Conservation (phyloP, 192 early-diverging fungal species). For the Gryganskiella cystojenkinii region DNA sequence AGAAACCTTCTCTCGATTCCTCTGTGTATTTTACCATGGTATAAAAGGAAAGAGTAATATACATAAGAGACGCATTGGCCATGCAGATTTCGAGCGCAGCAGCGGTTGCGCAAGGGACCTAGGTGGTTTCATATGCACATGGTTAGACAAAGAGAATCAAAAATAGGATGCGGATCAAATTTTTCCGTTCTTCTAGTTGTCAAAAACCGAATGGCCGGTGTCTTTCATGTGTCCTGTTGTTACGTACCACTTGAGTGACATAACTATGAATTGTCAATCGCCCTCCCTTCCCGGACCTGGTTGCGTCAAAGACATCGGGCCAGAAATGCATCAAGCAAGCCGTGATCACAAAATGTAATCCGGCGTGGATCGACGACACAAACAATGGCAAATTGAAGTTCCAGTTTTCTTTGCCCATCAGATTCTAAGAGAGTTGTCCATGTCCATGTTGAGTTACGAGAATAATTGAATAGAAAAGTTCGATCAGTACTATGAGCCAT, state of each 20-base stretch:
- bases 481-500: neutral
- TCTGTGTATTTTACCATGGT: conserved; percentile 78
- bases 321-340: conserved; percentile 60
- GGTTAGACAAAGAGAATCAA: neutral
- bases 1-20: no score
- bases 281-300: conserved; percentile 42
- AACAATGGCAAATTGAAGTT: conserved; percentile 84
- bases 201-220: no score
- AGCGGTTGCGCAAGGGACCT: conserved; percentile 76
- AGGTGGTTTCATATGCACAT: conserved; percentile 19
- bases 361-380: conserved; percentile 80
- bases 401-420: conserved; percentile 78
- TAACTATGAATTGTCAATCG: conserved; percentile 48
- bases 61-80: conserved; percentile 81
- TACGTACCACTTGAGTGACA: conserved; percentile 53
- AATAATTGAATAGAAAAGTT: neutral
- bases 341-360: conserved; percentile 77
- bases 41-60: conserved; percentile 88
- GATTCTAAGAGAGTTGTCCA: conserved; percentile 49
- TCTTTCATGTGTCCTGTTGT: conserved; percentile 46
- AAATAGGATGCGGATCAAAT: no score
- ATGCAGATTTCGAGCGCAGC: conserved; percentile 87
- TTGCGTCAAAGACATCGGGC: conserved; percentile 40
- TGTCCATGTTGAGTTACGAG: no score
- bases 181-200: no score